phyloP scores from a whole-genome alignment of 805 yeast genomes.

The Starmerella lactis-condensi region DNA sequence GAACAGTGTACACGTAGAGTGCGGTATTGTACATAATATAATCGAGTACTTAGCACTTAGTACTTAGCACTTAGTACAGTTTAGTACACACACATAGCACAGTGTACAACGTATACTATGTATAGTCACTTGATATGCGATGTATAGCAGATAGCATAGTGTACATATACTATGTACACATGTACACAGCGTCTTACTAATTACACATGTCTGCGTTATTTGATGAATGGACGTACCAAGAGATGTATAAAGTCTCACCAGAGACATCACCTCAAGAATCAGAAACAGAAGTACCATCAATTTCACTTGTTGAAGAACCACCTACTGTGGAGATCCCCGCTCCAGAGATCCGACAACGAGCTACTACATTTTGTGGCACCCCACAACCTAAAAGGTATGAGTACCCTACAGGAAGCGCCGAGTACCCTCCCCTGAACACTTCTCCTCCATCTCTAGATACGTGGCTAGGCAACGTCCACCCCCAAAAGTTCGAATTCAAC shows the following conservation, averaged over 20 bases:
- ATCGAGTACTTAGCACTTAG: too few species aligned
- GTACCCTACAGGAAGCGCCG: not conserved
- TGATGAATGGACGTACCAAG: conserved; percentile 23
- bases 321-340: conserved; percentile 7
- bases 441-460: not conserved
- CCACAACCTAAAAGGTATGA: not conserved
- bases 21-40: too few species aligned
- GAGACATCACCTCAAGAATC: conserved; percentile 8
- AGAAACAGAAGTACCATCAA: conserved; percentile 3
- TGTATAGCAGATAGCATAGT: too few species aligned
- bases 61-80: too few species aligned
- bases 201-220: conserved; percentile 14
- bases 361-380: conserved; percentile 5
- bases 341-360: conserved; percentile 14
- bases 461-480: conserved; percentile 11
- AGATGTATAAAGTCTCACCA: conserved; percentile 7
- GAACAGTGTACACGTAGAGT: too few species aligned
- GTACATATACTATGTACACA: conserved; percentile 1
- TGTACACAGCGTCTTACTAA: too few species aligned
- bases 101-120: too few species aligned
- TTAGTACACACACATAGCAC: too few species aligned
- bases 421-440: conserved; percentile 2
- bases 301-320: conserved; percentile 10
- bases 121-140: too few species aligned
- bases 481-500: conserved; percentile 6